phyloP scores from a whole-genome alignment of 1,284 basidiomycete species.

The Leccinum huronense region DNA sequence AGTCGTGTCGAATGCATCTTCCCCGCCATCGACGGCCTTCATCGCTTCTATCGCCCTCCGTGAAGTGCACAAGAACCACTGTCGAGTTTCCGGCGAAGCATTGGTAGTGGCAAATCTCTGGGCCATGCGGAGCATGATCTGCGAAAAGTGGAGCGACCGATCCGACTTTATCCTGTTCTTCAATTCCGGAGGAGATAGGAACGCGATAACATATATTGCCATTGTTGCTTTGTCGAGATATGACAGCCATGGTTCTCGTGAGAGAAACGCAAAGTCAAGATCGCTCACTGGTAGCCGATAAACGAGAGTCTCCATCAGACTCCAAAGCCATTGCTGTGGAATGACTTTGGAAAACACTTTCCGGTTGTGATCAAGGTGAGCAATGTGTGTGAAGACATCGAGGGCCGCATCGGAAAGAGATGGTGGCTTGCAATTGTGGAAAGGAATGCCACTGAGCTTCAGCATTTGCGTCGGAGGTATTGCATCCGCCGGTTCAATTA shows the following conservation, averaged over 20 bases:
- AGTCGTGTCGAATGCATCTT: constrained; percentile 70
- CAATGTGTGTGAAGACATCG: constrained; percentile 78
- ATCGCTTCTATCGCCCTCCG: constrained; percentile 81
- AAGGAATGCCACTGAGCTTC: constrained; percentile 48
- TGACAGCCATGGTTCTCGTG: constrained; percentile 68
- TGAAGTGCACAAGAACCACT: constrained; percentile 61
- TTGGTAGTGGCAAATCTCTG: constrained; percentile 53
- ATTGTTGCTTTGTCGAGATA: constrained; percentile 80
- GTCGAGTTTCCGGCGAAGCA: constrained; percentile 48
- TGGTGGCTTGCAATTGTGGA: constrained; percentile 51
- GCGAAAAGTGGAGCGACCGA: constrained; percentile 56
- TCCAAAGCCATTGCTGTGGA: constrained; percentile 56
- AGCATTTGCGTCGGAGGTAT: constrained; percentile 60
- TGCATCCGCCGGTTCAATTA: constrained; percentile 69
- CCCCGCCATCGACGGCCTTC: constrained; percentile 79
- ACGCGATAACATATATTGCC: constrained; percentile 83
- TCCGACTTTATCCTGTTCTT: constrained; percentile 69
- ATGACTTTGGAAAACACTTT: constrained; percentile 65
- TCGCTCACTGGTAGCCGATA: constrained; percentile 80
- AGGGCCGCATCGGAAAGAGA: constrained; percentile 73
- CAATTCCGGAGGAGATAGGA: constrained; percentile 73
- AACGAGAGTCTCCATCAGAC: constrained; percentile 69
- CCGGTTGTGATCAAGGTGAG: constrained; percentile 79
- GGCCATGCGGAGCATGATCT: constrained; percentile 64
- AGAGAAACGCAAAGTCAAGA: constrained; percentile 70